A percentile compares a stretch with the other conserved stretches of the same genome.
These are phyloP conservation scores for Diaporthe destruens DNA, from an alignment of 2,329 filamentous ascomycete genomes.

Conservation along the genomic window DNA sequence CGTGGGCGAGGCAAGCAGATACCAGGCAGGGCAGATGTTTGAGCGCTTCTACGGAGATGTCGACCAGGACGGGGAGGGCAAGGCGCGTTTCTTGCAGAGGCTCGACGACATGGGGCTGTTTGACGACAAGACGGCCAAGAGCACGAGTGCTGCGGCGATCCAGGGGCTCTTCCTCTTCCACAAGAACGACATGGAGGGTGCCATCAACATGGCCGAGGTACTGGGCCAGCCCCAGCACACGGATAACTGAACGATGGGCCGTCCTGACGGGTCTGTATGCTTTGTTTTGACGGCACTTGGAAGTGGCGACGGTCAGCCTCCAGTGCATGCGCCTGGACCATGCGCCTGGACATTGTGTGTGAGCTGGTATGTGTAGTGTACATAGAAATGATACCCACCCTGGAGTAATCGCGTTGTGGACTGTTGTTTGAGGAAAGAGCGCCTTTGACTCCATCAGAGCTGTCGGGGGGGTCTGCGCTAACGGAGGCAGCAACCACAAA, in stretches of 20 bases:
- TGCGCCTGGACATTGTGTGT: neutral
- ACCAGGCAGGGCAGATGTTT: constrained; percentile 91
- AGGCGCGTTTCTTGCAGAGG: constrained; percentile 76
- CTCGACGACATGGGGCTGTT: constrained; percentile 80
- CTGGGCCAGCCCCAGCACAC: constrained; percentile 51
- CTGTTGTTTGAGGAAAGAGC: neutral
- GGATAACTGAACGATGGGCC: constrained; percentile 32
- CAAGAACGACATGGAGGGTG: constrained; percentile 89
- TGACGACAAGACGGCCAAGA: constrained; percentile 63
- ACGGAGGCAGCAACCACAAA: constrained; percentile 36
- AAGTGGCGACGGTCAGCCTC: neutral
- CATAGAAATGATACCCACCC: constrained; percentile 34
- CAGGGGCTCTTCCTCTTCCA: constrained; percentile 97
- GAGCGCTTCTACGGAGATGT: constrained; percentile 93
- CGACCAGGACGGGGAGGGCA: constrained; percentile 73
- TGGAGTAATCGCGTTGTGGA: neutral
- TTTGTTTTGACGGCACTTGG: neutral
- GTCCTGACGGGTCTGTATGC: neutral
- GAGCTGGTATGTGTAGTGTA: constrained; percentile 29
- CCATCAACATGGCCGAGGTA: constrained; percentile 82
- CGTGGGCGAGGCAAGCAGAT: constrained; percentile 87
- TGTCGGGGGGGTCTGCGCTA: constrained; percentile 35
- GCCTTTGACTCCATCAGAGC: neutral
- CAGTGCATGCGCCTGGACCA: neutral
- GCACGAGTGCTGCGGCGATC: constrained; percentile 88